Evolutionary conservation across 2,329 filamentous ascomycete genomes (phyloP), one percentile per base, ranked within the genome.

Genomic region (Claviceps cyperi): DNA sequence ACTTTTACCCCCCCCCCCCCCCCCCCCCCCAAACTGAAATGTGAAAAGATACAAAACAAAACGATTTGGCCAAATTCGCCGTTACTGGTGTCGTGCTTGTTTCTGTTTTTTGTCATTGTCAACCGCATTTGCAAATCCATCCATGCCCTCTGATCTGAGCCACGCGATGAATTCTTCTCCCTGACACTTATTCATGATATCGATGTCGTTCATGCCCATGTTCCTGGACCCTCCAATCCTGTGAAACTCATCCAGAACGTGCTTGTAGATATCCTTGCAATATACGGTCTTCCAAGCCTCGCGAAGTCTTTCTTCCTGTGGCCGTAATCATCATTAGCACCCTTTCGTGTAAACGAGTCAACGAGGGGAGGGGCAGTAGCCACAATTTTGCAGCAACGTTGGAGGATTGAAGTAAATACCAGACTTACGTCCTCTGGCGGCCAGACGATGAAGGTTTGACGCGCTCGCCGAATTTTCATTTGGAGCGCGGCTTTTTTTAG

Each of bases 401-500:
- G 9, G 17, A 41, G 7, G 57, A 50, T 37, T 9, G 21, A 43
- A 11, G 15, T 14, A 15, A 28, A 43, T 19, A 15, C 15, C 5
- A 14, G 28, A 63, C 75, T 69, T 62, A 78, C 76, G 63, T 79
- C 76, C 53, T 56, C 59, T 9, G 62, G 54, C 2, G 72, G 67
- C 75, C 75, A 78, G 1, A 69, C 59, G 13, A 69, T 64, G 48
- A 72, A 72, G 53, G 71, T 73, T 49, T 70, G 62, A 19, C 76
- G 69, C 2, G 70, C 70, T 6, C 76, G 69, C 13, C 71, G 70
- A 40, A 77, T 67, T 58, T 73, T 75, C 76, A 80, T 79, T 56
- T 80, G 76, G 4, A 79, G 65, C 47, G 69, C 69, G 46, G 75
- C 72, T 54, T 74, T 73, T 38, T 69, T 66, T 5, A 64, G 65